phyloP scores from a whole-genome alignment of 306 rosid genomes.

The Pterocarpus macrocarpus region DNA sequence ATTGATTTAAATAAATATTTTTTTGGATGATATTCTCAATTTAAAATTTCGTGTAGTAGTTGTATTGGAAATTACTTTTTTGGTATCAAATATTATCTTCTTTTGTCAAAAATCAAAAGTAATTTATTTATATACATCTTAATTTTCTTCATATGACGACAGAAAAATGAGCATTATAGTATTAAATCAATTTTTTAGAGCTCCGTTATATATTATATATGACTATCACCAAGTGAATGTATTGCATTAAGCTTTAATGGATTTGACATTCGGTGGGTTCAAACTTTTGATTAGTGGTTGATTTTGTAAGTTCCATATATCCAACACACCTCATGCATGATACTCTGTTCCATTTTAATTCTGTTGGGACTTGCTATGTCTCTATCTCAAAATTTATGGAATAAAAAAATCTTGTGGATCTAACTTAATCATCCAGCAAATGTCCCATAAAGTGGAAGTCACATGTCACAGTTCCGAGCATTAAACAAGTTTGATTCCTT shows the following conservation, averaged over 20 bases:
- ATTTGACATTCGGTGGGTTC: slow-evolving; percentile 44
- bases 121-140: background rate
- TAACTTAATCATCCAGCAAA: slow-evolving; percentile 43
- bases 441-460: slow-evolving; percentile 53
- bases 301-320: slow-evolving; percentile 32
- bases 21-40: background rate
- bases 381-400: slow-evolving; percentile 42
- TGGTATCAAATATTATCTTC: background rate
- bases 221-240: slow-evolving; percentile 31
- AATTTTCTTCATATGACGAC: background rate
- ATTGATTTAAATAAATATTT: too few relatives aligned
- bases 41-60: too few relatives aligned
- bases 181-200: background rate
- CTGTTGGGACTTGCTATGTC: slow-evolving; percentile 23
- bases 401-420: slow-evolving; percentile 49
- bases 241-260: slow-evolving; percentile 39
- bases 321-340: slow-evolving; percentile 21
- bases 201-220: background rate
- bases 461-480: slow-evolving; percentile 40
- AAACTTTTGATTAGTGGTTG: slow-evolving; percentile 44
- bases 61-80: background rate
- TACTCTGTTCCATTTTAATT: slow-evolving; percentile 34
- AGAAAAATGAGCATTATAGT: background rate
- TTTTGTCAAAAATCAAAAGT: background rate
- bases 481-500: slow-evolving; percentile 42